A percentile compares a stretch with the other conserved stretches of the same genome.
These are phyloP conservation scores for Podospora fimiseda DNA, from an alignment of 495 filamentous ascomycete species.

Conservation along the genomic window DNA sequence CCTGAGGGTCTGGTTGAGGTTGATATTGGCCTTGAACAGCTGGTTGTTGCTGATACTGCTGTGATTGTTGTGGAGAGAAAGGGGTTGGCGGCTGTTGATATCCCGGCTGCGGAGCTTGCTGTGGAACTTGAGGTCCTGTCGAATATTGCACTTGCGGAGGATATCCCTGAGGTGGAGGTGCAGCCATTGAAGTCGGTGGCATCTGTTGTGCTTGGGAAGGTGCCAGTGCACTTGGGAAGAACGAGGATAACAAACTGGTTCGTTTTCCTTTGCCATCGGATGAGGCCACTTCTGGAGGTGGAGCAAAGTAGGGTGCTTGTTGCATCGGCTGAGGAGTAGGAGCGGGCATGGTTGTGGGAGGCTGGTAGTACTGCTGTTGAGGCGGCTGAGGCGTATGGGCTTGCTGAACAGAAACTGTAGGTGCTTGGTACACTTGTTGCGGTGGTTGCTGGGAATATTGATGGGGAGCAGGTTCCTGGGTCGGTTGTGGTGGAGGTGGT, in stretches of 20 bases:
- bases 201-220: not conserved
- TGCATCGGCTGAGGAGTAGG: not conserved
- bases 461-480: too few species aligned
- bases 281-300: not conserved
- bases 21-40: not conserved
- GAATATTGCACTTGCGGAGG: not conserved
- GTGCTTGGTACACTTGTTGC: not conserved
- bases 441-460: not conserved
- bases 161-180: not conserved
- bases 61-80: not conserved
- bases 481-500: not conserved
- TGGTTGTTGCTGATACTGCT: too few species aligned
- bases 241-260: not conserved
- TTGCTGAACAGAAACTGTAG: not conserved
- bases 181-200: not conserved
- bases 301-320: not conserved
- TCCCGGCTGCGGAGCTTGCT: not conserved
- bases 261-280: not conserved
- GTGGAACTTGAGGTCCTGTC: not conserved
- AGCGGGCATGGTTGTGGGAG: not conserved
- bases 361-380: not conserved
- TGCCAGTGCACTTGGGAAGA: too few species aligned
- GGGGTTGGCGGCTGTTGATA: not conserved
- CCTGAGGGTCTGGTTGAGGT: not conserved
- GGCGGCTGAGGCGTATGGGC: not conserved